phyloP scores from a whole-genome alignment of 768 basidiomycete genomes.

The Crassisporium funariophilum region DNA sequence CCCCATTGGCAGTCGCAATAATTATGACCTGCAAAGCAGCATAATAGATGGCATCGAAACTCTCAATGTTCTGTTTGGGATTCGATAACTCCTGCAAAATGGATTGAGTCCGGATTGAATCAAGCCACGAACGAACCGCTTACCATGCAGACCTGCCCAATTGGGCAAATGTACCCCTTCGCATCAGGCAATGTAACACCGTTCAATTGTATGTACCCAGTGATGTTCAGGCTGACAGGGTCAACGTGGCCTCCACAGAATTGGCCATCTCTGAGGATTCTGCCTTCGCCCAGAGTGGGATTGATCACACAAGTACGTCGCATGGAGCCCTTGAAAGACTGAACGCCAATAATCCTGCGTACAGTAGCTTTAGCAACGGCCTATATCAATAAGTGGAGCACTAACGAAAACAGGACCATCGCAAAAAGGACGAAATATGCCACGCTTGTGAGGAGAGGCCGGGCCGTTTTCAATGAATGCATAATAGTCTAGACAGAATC shows the following conservation, averaged over 20 bases:
- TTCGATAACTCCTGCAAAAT: conserved; percentile 59
- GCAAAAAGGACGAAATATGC: conserved; percentile 92
- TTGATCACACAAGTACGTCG: conserved; percentile 62
- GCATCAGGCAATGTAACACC: conserved; percentile 25
- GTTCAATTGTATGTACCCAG: conserved; percentile 36
- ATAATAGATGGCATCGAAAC: conserved; percentile 88
- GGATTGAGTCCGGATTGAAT: neutral
- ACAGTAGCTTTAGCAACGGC: no score
- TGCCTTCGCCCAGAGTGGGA: conserved; percentile 55
- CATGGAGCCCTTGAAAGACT: conserved; percentile 88
- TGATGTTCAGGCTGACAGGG: conserved; percentile 48
- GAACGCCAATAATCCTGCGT: conserved; percentile 85
- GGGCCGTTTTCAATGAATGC: conserved; percentile 87
- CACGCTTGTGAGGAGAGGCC: conserved; percentile 86
- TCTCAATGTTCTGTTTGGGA: conserved; percentile 64
- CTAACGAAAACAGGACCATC: conserved; percentile 84
- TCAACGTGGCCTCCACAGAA: conserved; percentile 85
- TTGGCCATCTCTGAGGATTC: conserved; percentile 49
- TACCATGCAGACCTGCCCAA: conserved; percentile 83
- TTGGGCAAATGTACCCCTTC: conserved; percentile 91
- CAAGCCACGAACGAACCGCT: conserved; percentile 9
- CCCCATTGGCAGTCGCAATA: conserved; percentile 77
- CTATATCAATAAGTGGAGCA: conserved; percentile 12
- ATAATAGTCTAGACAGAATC: conserved; percentile 65
- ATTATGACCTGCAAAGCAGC: conserved; percentile 84